Percentiles rank a stretch among this genome's conserved stretches.
Evolutionary conservation across 306 rosid species (phyloP).

Genomic region (Cucurbita ficifolia): DNA sequence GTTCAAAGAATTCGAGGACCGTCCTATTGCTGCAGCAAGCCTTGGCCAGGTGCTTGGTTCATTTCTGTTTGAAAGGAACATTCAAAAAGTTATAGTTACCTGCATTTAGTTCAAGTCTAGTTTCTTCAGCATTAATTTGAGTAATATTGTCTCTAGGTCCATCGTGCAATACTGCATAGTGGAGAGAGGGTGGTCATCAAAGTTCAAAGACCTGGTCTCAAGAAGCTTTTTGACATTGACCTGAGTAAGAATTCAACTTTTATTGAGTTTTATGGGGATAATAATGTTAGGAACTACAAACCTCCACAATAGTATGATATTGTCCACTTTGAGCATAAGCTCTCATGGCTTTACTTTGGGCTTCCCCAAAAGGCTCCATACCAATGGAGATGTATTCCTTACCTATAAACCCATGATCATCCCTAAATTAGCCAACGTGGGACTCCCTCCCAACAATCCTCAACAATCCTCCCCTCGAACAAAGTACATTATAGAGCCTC

Average conservation of each 20-base stretch:
- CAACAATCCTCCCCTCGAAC: too few relatives aligned
- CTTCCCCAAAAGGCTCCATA: too few relatives aligned
- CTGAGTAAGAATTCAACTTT: slow-evolving; percentile 39
- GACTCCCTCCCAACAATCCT: too few relatives aligned
- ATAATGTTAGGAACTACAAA: too few relatives aligned
- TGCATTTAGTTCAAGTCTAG: background rate
- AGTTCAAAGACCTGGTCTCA: slow-evolving; percentile 94
- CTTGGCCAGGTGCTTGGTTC: slow-evolving; percentile 71
- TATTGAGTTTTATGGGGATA: too few relatives aligned
- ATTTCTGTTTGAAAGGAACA: background rate
- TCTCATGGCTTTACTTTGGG: too few relatives aligned
- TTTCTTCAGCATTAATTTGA: background rate
- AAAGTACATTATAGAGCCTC: too few relatives aligned
- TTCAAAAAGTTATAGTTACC: background rate
- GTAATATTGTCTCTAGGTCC: slow-evolving; percentile 35
- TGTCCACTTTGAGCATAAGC: too few relatives aligned
- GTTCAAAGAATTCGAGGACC: slow-evolving; percentile 77
- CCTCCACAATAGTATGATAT: too few relatives aligned
- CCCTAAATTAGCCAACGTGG: too few relatives aligned
- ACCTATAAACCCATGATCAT: too few relatives aligned
- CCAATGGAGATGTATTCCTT: too few relatives aligned
- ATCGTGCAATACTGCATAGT: slow-evolving; percentile 79
- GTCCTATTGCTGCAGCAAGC: slow-evolving; percentile 90
- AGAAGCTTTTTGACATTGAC: slow-evolving; percentile 93
- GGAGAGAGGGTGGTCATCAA: slow-evolving; percentile 84